A percentile compares a stretch with the other conserved stretches of the same genome.
phyloP scores from a whole-genome alignment of 2,329 filamentous ascomycete genomes.

The Colletotrichum tropicicola region DNA sequence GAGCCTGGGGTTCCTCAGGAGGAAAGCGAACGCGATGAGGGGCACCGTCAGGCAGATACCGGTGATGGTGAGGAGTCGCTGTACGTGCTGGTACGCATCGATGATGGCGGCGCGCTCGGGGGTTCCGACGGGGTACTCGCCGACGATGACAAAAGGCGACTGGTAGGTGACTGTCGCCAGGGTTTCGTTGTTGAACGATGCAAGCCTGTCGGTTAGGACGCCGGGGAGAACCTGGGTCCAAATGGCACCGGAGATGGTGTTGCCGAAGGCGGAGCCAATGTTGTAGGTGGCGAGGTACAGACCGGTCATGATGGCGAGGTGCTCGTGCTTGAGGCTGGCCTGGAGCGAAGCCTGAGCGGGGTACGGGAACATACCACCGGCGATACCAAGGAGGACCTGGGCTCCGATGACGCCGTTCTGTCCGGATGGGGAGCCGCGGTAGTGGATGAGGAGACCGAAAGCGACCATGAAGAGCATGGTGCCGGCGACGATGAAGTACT shows the following conservation, averaged over 20 bases:
- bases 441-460: conserved; percentile 71
- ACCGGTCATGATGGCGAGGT: conserved; percentile 71
- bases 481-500: conserved; percentile 69
- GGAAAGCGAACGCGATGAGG: conserved; percentile 53
- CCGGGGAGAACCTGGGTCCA: conserved; percentile 67
- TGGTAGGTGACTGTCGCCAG: conserved; percentile 45
- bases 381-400: conserved; percentile 69
- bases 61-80: conserved; percentile 56
- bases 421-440: conserved; percentile 61
- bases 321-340: conserved; percentile 51
- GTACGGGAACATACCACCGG: conserved; percentile 69
- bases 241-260: conserved; percentile 68
- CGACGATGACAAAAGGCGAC: conserved; percentile 43
- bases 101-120: conserved; percentile 53
- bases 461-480: conserved; percentile 70
- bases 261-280: conserved; percentile 68
- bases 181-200: conserved; percentile 45
- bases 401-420: conserved; percentile 68
- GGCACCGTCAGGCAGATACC: conserved; percentile 59
- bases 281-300: conserved; percentile 71
- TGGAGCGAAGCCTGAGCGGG: conserved; percentile 57
- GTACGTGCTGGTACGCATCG: conserved; percentile 54
- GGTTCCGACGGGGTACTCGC: conserved; percentile 50
- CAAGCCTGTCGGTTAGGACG: conserved; percentile 45
- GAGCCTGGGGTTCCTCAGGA: conserved; percentile 55